Evolutionary conservation across 139 green algal genomes (phyloP), one percentile per base, ranked within the genome.

Genomic region (Chlamydomonas sp.): DNA sequence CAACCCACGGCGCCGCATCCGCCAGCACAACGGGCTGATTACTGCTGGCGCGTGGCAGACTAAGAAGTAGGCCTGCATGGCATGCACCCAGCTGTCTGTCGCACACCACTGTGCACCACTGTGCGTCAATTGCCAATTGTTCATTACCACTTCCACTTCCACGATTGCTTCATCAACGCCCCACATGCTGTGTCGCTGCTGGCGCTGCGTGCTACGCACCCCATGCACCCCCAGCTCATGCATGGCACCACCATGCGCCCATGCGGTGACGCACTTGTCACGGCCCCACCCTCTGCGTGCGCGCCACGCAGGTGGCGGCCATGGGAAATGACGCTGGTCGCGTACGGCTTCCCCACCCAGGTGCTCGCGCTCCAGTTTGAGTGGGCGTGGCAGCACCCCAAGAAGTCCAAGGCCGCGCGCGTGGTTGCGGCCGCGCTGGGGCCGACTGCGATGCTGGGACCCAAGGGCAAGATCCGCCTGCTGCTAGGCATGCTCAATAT

Each of bases 321-420:
- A 26, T 97, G 91, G 91, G 87, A 95, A 61, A 97, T 97, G 92
- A 84, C 89, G 3, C 79, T 97, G 2, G 86, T 97, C 2, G 71
- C 96, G 33, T 90, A 96, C 67, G 91, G 91, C 31, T 96, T 96
- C 54, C 78, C 85, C 58, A 90, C 77, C 16, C 77, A 91, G 85
- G 76, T 84, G 3, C 77, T 88, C 28, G 92, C 92, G 2, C 83
- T 97, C 70, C 91, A 97, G 77, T 97, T 97, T 84, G 92, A 97
- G 72, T 97, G 92, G 91, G 92, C 92, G 1, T 97, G 91, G 91
- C 92, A 97, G 81, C 89, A 97, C 78, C 92, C 92, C 1, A 43
- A 71, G 10, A 82, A 74, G 30, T 88, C 72, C 33, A 72, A 83
- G 34, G 84, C 81, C 10, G 85, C 85, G 5, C 68, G 82, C 6